Base-by-base conservation (phyloP, 108 stramenopile species). In the Skeletonema tropicum region DNA sequence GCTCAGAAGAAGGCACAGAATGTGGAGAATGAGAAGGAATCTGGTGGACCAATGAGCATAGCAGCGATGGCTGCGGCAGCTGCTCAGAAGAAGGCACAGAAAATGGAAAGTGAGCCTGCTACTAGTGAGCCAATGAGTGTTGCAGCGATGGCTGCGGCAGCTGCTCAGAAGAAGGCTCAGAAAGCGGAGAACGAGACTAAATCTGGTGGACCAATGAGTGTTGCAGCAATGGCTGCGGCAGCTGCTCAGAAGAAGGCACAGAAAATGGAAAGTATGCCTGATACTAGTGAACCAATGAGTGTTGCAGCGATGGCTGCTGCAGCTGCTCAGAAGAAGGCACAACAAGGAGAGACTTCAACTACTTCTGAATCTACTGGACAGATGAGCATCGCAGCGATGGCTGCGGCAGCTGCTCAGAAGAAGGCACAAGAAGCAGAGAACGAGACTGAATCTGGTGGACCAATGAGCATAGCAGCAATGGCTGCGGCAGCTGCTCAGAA, bases 401-500 rank as follows among this genome's bases (percentile, higher is more conserved):
- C 71, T 35, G 64, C 64, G 3, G 42, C 38, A 2, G 45, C 62
- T n/a, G 26, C 64, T 30, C 62, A 35, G 7, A 65, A 49, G 36
- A 65, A 49, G 19, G 52, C 11, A 6, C n/a, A 31, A 7, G 21
- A 49, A 17, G 48, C 48, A 6, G 19, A 17, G 48, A 12, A 12
- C 13, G 39, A 41, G 13, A 19, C 48, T 49, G n/a, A n/a, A 4
- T 6, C 15, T 52, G 41, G 5, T 19, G 48, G 12, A 41, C 68
- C 68, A 0, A 68, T 68, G 49, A 68, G 35, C 38, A 68, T 52
- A 29, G 52, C 33, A 64, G 62, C 62, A 23, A 31, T 65, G 45
- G 71, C 71, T 35, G 64, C 64, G 3, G 42, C 38, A 2, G 45
- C 62, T n/a, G 26, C 64, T 30, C 62, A 35, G 7, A 65, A 49